A percentile compares a stretch with the other conserved stretches of the same genome.
phyloP scores from a whole-genome alignment of 345 rosid genomes.

The Salix purpurea region DNA sequence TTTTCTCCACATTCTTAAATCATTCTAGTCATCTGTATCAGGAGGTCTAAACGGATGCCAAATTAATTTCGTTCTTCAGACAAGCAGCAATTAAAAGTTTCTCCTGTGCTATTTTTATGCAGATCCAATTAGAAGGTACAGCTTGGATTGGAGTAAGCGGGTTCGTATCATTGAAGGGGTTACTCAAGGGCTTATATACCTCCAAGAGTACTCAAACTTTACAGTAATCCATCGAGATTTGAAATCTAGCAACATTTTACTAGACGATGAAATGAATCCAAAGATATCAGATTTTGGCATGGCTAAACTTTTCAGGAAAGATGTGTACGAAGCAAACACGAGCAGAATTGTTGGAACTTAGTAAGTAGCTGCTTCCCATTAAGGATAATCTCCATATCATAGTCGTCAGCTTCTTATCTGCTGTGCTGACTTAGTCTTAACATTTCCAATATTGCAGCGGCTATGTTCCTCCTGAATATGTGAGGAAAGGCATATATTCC shows the following conservation, averaged over 20 bases:
- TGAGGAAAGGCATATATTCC: slow-evolving; percentile 38
- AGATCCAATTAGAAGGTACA: slow-evolving; percentile 21
- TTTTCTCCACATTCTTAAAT: too few species aligned
- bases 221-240: slow-evolving; percentile 44
- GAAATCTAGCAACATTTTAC: slow-evolving; percentile 40
- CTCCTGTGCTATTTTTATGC: not conserved
- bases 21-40: too few species aligned
- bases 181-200: slow-evolving; percentile 45
- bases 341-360: slow-evolving; percentile 38
- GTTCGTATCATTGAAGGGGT: slow-evolving; percentile 39
- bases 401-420: too few species aligned
- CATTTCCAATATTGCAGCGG: slow-evolving; percentile 27
- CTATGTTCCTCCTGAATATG: slow-evolving; percentile 52
- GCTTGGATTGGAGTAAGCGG: slow-evolving; percentile 33
- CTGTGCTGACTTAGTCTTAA: too few species aligned
- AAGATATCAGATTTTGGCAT: slow-evolving; percentile 46
- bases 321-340: slow-evolving; percentile 31
- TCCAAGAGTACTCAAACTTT: slow-evolving; percentile 47
- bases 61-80: too few species aligned
- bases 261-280: slow-evolving; percentile 36
- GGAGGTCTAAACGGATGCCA: too few species aligned
- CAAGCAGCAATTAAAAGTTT: too few species aligned
- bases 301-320: slow-evolving; percentile 37
- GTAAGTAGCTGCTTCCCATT: slow-evolving; percentile 18
- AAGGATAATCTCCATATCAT: too few species aligned